Base-by-base conservation (phyloP, 2,329 filamentous ascomycete genomes). In the Alternaria ventricosa region DNA sequence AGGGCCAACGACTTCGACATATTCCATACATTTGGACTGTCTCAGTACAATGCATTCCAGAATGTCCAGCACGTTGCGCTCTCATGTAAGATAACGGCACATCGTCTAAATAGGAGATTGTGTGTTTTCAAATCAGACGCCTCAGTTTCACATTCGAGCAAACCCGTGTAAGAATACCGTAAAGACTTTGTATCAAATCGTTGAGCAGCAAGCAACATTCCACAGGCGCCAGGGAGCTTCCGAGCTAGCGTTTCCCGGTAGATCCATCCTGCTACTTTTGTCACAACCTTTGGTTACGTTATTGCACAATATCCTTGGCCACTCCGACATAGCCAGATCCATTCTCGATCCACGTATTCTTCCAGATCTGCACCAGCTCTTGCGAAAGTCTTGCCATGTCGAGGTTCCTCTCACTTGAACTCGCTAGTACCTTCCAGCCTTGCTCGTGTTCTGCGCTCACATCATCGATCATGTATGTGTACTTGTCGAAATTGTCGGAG, bases 401-500 rank as follows among this genome's bases (percentile, higher is more conserved):
- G 11, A 50, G 11, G n/a, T 47, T 23, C 18, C 30, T 50, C 28
- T 49, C 9, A 20, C 45, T 18, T 18, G 55, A 46, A 43, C 46
- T 51, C 30, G 55, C 46, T 15, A 58, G 55, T 20, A 43, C 46
- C 55, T 44, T 44, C 57, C 47, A 53, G 13, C 49, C 22, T 27
- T 55, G 20, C 11, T 41, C 15, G 18, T 47, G 28, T 22, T 25
- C 25, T n/a, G 25, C 15, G 56, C 60, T 12, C 5, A 22, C 25
- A 13, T 33, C 15, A 15, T 60, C 57, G 36, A 47, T 23, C 11
- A 47, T 30, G 12, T 45, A 46, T 13, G 28, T 45, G 28, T 61
- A 69, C 25, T 66, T 28, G 50, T 70, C 66, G 28, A 71, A 67
- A 1, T 45, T 27, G 11, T 46, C 25, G 4, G 51, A 43, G 3